Evolutionary conservation across 2,329 filamentous ascomycete species (phyloP).

Genomic region (Colletotrichum orbiculare): DNA sequence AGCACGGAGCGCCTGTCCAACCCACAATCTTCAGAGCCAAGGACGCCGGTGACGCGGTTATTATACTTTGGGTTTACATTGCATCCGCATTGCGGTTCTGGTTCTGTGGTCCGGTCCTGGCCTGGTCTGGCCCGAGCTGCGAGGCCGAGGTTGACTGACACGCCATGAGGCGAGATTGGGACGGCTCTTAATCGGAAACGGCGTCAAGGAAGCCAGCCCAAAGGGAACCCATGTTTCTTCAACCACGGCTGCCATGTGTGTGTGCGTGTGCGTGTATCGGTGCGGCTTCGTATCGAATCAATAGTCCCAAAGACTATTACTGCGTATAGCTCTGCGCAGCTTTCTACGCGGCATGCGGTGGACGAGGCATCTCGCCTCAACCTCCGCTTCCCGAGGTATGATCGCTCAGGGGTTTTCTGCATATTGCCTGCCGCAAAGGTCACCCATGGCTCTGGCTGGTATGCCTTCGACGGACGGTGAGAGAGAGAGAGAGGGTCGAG

Average conservation of each 20-base stretch:
- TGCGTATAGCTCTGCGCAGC: no score
- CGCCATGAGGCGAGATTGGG: not conserved
- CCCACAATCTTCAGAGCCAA: not conserved
- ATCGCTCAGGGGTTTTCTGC: slow-evolving; percentile 24
- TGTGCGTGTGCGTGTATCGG: no score
- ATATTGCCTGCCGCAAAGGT: slow-evolving; percentile 15
- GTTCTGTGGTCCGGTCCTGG: no score
- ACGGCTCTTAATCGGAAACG: slow-evolving; percentile 14
- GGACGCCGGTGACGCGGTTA: slow-evolving; percentile 3
- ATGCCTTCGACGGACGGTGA: not conserved
- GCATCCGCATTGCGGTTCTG: no score
- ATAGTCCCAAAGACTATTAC: no score
- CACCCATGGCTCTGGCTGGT: slow-evolving; percentile 5
- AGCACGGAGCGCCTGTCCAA: not conserved
- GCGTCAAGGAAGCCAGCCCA: slow-evolving; percentile 11
- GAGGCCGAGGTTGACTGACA: not conserved
- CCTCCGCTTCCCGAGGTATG: slow-evolving; percentile 12
- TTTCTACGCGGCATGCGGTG: no score
- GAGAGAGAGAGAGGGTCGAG: not conserved
- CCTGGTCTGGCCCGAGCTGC: no score
- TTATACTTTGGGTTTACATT: slow-evolving; percentile 16
- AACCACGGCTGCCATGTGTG: no score
- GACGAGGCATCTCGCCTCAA: no score
- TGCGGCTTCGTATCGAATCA: no score
- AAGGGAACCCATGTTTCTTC: slow-evolving; percentile 1